phyloP scores from a whole-genome alignment of 2,329 filamentous ascomycete genomes.

The Fusarium protoensiforme region DNA sequence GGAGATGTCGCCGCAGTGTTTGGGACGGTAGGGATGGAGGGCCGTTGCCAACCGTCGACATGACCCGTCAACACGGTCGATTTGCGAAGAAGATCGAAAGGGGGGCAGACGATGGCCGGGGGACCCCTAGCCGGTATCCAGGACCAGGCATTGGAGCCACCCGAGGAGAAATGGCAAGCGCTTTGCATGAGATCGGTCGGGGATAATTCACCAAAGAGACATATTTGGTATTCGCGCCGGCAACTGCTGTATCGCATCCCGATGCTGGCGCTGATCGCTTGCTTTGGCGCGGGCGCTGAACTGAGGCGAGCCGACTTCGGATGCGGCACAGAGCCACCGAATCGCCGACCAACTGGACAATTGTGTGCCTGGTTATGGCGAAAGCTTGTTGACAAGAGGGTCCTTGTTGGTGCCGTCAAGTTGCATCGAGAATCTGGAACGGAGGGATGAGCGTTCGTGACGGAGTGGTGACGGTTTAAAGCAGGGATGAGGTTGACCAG shows the following conservation, averaged over 20 bases:
- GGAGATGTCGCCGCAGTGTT: constrained; percentile 1
- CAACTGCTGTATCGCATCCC: constrained; percentile 34
- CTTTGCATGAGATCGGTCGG: constrained; percentile 39
- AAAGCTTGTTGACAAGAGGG: background rate
- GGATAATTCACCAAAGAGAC: constrained; percentile 32
- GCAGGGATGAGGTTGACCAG: background rate
- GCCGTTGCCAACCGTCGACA: constrained; percentile 3
- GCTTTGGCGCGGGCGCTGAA: constrained; percentile 31
- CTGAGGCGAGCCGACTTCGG: constrained; percentile 27
- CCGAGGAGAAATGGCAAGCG: constrained; percentile 16
- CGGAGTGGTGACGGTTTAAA: background rate
- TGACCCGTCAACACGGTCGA: constrained; percentile 27
- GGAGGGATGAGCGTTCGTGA: background rate
- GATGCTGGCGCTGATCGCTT: constrained; percentile 36
- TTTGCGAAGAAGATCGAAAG: constrained; percentile 40
- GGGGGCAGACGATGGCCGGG: constrained; percentile 8
- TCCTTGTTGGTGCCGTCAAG: background rate
- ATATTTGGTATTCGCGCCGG: constrained; percentile 30
- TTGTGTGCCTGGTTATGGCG: background rate
- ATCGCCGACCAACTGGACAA: background rate
- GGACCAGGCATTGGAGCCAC: constrained; percentile 12
- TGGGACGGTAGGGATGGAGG: constrained; percentile 8
- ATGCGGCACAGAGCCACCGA: constrained; percentile 8
- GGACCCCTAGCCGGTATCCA: constrained; percentile 3
- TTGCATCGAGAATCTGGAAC: background rate